A percentile compares a stretch with the other conserved stretches of the same genome.
These are phyloP conservation scores for Nepenthes gracilis DNA, from an alignment of 148 eudicot species.

Conservation along the genomic window DNA sequence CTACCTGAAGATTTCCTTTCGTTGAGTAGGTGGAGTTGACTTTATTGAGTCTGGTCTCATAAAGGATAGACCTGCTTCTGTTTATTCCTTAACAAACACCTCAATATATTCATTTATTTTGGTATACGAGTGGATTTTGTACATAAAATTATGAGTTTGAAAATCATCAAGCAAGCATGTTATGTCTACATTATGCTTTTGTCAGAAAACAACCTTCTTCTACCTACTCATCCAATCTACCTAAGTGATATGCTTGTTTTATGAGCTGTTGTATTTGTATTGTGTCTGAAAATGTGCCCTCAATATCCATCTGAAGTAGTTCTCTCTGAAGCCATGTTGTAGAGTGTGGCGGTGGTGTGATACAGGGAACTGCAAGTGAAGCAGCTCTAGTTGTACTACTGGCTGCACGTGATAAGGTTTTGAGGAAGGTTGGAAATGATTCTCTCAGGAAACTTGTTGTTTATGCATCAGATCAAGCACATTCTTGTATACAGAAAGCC, in stretches of 20 bases:
- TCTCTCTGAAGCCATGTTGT: constrained; percentile 9
- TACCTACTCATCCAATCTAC: too few relatives aligned
- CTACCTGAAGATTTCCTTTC: constrained; percentile 78
- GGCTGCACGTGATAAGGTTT: constrained; percentile 87
- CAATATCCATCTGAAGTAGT: not conserved
- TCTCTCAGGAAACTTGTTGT: constrained; percentile 62
- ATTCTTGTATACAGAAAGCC: constrained; percentile 75
- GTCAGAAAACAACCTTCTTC: too few relatives aligned
- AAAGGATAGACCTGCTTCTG: not conserved
- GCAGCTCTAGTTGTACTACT: constrained; percentile 75
- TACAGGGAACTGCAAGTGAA: constrained; percentile 98
- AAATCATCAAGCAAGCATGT: too few relatives aligned
- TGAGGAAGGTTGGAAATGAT: constrained; percentile 64
- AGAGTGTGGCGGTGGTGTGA: constrained; percentile 95
- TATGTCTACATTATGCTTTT: too few relatives aligned
- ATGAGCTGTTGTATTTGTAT: too few relatives aligned
- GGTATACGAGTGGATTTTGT: too few relatives aligned
- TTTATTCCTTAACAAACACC: too few relatives aligned
- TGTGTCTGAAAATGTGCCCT: not conserved
- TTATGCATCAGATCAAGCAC: constrained; percentile 91
- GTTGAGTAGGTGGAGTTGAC: constrained; percentile 30
- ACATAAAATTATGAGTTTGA: too few relatives aligned
- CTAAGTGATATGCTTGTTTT: too few relatives aligned
- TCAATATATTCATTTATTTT: too few relatives aligned
- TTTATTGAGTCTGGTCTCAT: not conserved